phyloP scores from a whole-genome alignment of 2,329 filamentous ascomycete genomes.

The Pyrenophora tritici-repentis region DNA sequence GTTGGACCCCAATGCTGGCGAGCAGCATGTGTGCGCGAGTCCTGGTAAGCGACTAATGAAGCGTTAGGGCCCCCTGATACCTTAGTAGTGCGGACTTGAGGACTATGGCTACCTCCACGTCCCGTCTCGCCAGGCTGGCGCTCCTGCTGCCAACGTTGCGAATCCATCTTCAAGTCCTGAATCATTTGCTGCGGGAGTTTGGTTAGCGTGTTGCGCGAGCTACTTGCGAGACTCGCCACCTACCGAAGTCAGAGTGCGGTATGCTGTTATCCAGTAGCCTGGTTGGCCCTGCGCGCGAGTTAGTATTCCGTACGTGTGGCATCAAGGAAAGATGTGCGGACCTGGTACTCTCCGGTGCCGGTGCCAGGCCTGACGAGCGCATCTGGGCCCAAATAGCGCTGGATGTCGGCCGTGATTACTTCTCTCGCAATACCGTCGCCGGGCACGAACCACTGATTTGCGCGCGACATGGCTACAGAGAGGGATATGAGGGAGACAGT shows the following conservation, averaged over 20 bases:
- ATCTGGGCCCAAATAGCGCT: conserved; percentile 57
- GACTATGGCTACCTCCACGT: conserved; percentile 55
- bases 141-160: conserved; percentile 51
- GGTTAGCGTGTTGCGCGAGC: neutral
- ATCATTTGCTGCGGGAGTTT: conserved; percentile 52
- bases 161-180: conserved; percentile 55
- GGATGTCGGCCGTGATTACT: conserved; percentile 59
- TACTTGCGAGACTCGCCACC: conserved; percentile 18
- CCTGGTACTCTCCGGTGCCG: conserved; percentile 53
- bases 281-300: conserved; percentile 44
- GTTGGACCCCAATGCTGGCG: conserved; percentile 50
- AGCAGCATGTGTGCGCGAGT: conserved; percentile 51
- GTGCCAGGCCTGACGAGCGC: conserved; percentile 55
- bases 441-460: conserved; percentile 56
- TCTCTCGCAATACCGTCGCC: conserved; percentile 57
- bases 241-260: conserved; percentile 57
- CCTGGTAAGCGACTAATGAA: conserved; percentile 51
- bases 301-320: conserved; percentile 16
- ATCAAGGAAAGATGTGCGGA: conserved; percentile 37
- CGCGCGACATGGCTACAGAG: conserved; percentile 38
- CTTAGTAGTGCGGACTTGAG: conserved; percentile 47
- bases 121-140: conserved; percentile 39
- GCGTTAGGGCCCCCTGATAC: conserved; percentile 53
- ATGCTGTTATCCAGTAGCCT: conserved; percentile 59
- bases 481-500: conserved; percentile 22